Conservation (phyloP, 2,329 filamentous ascomycete species). For the Penicillium griseofulvum region DNA sequence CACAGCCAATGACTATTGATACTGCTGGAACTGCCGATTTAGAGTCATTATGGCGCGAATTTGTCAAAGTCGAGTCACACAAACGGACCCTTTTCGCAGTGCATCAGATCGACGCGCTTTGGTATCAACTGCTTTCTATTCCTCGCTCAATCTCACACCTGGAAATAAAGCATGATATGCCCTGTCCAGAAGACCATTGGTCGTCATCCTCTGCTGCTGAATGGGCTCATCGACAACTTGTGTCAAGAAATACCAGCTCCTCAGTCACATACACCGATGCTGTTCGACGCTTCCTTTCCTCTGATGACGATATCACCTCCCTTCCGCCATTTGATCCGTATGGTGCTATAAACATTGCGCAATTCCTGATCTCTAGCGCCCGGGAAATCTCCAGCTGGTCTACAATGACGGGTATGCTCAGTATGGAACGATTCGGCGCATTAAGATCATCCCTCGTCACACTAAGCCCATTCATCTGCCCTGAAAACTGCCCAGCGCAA, state of each 20-base stretch:
- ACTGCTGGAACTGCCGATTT: constrained; percentile 31
- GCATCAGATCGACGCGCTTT: constrained; percentile 46
- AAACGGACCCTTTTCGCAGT: constrained; percentile 46
- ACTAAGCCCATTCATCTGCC: constrained; percentile 32
- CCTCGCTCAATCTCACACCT: constrained; percentile 34
- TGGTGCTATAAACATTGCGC: constrained; percentile 44
- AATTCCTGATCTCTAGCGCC: constrained; percentile 44
- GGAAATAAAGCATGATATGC: constrained; percentile 48
- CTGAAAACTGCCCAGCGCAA: not conserved
- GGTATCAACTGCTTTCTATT: constrained; percentile 44
- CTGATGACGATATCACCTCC: constrained; percentile 23
- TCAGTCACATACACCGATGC: constrained; percentile 37
- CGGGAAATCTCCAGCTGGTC: constrained; percentile 46
- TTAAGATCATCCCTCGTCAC: constrained; percentile 37
- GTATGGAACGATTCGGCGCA: constrained; percentile 40
- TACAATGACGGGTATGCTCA: constrained; percentile 44
- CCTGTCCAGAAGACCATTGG: constrained; percentile 42
- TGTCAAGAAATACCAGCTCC: constrained; percentile 25
- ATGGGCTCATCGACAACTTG: constrained; percentile 24
- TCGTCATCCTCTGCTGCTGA: constrained; percentile 36
- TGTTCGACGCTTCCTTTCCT: constrained; percentile 39
- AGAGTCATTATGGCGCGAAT: constrained; percentile 41
- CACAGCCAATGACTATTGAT: constrained; percentile 28
- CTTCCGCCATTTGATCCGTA: constrained; percentile 42
- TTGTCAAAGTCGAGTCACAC: constrained; percentile 39